phyloP scores from a whole-genome alignment of 2,329 filamentous ascomycete species.

The Fusarium subglutinans region DNA sequence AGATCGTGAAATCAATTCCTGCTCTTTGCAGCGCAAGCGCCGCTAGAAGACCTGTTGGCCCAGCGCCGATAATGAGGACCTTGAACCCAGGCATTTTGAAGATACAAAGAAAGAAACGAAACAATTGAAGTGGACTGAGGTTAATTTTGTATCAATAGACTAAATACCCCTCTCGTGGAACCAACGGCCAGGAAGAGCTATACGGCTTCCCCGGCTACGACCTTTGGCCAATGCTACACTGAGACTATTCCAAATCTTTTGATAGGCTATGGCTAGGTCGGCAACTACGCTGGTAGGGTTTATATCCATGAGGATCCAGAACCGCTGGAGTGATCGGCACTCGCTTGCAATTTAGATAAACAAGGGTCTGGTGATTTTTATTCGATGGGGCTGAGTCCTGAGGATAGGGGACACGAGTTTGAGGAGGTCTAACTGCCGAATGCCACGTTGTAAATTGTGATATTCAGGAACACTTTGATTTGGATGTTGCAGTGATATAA shows the following conservation, averaged over 20 bases:
- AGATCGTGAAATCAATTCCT: constrained; percentile 13
- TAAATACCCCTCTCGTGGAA: not conserved
- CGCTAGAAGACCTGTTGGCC: constrained; percentile 8
- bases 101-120: not conserved
- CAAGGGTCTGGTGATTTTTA: not conserved
- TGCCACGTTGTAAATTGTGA: constrained; percentile 11
- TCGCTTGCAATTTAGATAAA: not conserved
- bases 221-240: not conserved
- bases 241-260: not conserved
- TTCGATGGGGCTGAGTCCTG: not conserved
- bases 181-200: not conserved
- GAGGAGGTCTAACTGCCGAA: constrained; percentile 1
- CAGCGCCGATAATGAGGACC: constrained; percentile 18
- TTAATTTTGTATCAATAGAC: not conserved
- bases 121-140: not conserved
- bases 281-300: not conserved
- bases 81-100: constrained; percentile 9
- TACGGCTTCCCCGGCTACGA: not conserved
- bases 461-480: not conserved
- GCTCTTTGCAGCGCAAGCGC: constrained; percentile 9
- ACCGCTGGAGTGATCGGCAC: constrained; percentile 18
- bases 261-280: not conserved
- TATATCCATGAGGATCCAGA: not conserved
- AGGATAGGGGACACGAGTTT: not conserved
- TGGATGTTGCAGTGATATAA: not conserved